Conservation (phyloP, 2,329 filamentous ascomycete species). For the Talaromyces pinophilus region DNA sequence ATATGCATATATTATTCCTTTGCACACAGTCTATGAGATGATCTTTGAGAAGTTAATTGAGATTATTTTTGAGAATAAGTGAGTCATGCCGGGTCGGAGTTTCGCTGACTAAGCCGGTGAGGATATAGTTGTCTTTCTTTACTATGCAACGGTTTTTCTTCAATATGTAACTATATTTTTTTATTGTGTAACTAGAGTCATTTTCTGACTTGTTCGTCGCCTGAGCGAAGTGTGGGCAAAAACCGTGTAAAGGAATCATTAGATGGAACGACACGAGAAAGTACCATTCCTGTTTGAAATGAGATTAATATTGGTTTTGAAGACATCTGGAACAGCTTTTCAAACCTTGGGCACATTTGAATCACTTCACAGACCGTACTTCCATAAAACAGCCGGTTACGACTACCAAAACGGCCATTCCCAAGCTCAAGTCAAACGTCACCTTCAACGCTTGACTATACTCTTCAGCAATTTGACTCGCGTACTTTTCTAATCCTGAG, state of each 20-base stretch:
- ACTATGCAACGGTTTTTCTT: background rate
- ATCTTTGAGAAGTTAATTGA: background rate
- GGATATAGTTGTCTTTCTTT: background rate
- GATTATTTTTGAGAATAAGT: background rate
- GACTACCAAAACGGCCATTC: background rate
- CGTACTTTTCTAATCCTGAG: constrained; percentile 1
- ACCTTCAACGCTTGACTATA: background rate
- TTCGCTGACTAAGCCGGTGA: background rate
- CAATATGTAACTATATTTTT: background rate
- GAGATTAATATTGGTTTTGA: background rate
- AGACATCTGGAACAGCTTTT: background rate
- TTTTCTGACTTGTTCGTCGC: too few species aligned
- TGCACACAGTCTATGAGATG: background rate
- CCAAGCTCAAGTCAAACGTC: background rate
- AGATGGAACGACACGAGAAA: background rate
- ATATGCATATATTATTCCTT: too few species aligned
- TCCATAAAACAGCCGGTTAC: background rate
- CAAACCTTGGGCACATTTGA: background rate
- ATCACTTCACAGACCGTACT: background rate
- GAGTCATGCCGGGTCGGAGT: constrained; percentile 6
- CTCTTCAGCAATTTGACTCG: constrained; percentile 2
- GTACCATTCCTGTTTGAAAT: background rate
- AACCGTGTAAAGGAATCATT: background rate
- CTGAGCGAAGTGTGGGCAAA: background rate
- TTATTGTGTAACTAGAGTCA: background rate